These are phyloP conservation scores for Angophora floribunda DNA, from an alignment of 345 rosid genomes.

Conservation along the genomic window DNA sequence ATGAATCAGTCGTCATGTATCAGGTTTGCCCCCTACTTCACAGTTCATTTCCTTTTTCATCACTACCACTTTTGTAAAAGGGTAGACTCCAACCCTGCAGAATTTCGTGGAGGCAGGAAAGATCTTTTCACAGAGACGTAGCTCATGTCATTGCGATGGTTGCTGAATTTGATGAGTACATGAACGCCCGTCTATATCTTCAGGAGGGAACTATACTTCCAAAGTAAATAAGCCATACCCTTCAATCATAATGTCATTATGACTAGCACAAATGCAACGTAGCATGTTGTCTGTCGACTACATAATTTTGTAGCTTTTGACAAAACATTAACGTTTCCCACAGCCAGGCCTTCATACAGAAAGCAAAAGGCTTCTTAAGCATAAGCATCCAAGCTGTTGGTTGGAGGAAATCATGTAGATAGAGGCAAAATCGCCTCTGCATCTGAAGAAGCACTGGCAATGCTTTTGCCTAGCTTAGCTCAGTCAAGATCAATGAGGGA, in stretches of 20 bases:
- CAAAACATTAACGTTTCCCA: not conserved
- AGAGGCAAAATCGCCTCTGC: constrained; percentile 18
- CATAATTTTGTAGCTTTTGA: not conserved
- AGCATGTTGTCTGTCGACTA: not conserved
- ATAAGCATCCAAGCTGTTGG: constrained; percentile 38
- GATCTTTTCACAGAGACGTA: constrained; percentile 61
- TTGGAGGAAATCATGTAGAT: constrained; percentile 20
- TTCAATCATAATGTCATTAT: not conserved
- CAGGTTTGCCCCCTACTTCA: constrained; percentile 26
- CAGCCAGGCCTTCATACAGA: constrained; percentile 69
- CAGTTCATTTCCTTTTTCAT: not conserved
- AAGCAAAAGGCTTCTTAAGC: constrained; percentile 33
- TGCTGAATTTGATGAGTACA: constrained; percentile 84
- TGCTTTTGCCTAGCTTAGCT: constrained; percentile 63
- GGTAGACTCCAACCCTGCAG: not conserved
- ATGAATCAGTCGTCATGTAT: constrained; percentile 64
- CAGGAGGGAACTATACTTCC: constrained; percentile 83
- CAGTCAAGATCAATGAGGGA: constrained; percentile 69
- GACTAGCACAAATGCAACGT: not conserved
- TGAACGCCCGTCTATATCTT: constrained; percentile 81
- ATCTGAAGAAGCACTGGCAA: constrained; percentile 48
- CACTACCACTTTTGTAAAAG: not conserved
- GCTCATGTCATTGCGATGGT: constrained; percentile 88
- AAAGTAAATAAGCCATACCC: constrained; percentile 27
- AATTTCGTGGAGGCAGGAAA: constrained; percentile 41